Conservation (phyloP, 2,329 filamentous ascomycete genomes). For the Fusarium torulosum region DNA sequence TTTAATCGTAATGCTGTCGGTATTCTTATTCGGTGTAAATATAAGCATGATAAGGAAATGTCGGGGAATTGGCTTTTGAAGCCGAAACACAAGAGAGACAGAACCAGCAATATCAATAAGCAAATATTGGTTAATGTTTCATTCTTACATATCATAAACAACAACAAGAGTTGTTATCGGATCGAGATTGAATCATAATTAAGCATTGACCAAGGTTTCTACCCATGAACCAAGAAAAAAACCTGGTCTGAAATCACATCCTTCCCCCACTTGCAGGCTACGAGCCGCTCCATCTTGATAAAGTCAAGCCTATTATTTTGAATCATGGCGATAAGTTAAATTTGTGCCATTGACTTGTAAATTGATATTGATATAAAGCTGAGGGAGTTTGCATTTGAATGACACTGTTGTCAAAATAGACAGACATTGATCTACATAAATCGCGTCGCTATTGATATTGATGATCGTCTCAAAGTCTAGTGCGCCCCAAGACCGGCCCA, state of each 20-base stretch:
- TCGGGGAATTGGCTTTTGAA: background rate
- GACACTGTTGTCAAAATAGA: background rate
- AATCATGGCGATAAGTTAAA: background rate
- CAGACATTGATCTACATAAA: background rate
- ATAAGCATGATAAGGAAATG: background rate
- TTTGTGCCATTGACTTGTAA: background rate
- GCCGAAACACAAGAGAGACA: background rate
- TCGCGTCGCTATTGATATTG: background rate
- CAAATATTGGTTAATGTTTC: background rate
- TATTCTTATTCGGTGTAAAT: background rate
- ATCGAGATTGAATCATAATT: slow-evolving; percentile 19
- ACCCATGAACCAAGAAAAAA: slow-evolving; percentile 32
- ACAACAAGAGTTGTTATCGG: background rate
- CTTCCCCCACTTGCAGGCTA: slow-evolving; percentile 18
- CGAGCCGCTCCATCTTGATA: slow-evolving; percentile 3
- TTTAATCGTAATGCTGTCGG: background rate
- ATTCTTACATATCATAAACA: background rate
- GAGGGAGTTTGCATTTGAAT: background rate
- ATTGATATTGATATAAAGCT: background rate
- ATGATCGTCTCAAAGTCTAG: slow-evolving; percentile 5
- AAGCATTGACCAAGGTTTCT: slow-evolving; percentile 25
- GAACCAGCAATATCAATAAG: background rate
- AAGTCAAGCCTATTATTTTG: background rate
- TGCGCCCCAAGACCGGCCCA: slow-evolving; percentile 11
- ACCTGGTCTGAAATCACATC: slow-evolving; percentile 28